Evolutionary conservation across 176 grass and related monocot genomes (phyloP).

Genomic region (Urochloa ruziziensis): DNA sequence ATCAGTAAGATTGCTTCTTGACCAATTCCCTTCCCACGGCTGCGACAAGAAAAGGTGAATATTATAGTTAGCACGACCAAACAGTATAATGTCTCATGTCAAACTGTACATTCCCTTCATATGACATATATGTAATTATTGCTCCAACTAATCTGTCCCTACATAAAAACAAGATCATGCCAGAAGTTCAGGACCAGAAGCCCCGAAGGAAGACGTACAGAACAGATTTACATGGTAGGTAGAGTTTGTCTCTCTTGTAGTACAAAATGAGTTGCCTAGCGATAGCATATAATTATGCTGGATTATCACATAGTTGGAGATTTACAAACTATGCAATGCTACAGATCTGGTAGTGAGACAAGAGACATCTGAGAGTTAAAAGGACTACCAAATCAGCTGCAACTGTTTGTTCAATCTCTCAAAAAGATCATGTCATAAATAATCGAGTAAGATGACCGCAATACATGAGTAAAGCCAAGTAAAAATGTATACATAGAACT

Average conservation of each 20-base stretch:
- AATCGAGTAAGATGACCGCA: neutral
- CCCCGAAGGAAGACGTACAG: neutral
- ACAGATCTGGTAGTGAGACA: neutral
- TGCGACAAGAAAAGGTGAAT: neutral
- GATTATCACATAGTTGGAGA: neutral
- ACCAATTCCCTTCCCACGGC: slow-evolving; percentile 77
- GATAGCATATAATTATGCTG: neutral
- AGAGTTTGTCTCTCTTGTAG: neutral
- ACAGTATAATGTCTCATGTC: neutral
- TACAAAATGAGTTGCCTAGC: neutral
- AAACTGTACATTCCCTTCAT: neutral
- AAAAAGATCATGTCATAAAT: neutral
- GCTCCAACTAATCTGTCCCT: neutral
- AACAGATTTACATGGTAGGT: neutral
- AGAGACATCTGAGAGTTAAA: neutral
- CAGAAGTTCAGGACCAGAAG: neutral
- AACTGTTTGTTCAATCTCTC: neutral
- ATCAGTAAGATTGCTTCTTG: slow-evolving; percentile 71
- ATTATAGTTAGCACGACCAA: neutral
- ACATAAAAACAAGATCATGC: neutral
- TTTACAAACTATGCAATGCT: neutral
- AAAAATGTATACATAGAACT: neutral
- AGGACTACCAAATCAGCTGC: neutral
- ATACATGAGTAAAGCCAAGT: neutral
- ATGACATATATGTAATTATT: slow-evolving; percentile 3